Evolutionary conservation across 495 filamentous ascomycete species (phyloP), one percentile per base, ranked within the genome.

Genomic region (Penicillium crystallinum): DNA sequence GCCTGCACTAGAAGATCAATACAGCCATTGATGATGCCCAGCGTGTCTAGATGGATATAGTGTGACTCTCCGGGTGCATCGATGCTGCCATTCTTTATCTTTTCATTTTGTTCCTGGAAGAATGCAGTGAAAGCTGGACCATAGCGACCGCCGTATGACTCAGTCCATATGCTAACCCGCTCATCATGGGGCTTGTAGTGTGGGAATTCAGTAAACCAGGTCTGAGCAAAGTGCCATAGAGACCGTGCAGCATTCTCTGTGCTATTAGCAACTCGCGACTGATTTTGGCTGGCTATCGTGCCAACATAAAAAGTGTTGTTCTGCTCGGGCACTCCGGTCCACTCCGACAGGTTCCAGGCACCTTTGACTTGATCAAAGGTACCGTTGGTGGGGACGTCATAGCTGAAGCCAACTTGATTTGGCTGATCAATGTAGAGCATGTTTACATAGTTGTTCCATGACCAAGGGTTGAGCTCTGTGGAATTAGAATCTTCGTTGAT

Each of bases 1-100:
- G 71, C 77, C 69, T 92, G 87, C 8, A 83, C 76, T n/a, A 82
- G 61, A 42, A 82, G 77, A 65, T 95, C 89, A 42, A 92, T 75
- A 54, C 89, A 91, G 33, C 86, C 88, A 62, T 92, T 91, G 42
- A 89, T 71, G 34, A 80, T 75, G 0, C 73, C 67, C 10, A 80
- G 52, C 0, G 77, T 79, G 44, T 79, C 74, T 9, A 80, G 60
- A 39, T 78, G 68, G 27, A 80, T 77, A 23, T 64, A 64, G 46
- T 69, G 67, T 1, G 65, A 59, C 14, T 66, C 66, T 0, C 56
- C 61, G 0, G 58, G 46, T 11, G 55, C 44, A n/a, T 55, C 47
- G 34, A 73, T 40, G 2, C 56, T 65, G 8, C 67, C 64, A 33
- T 72, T 77, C 54, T 57, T 72, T 55, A 72, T 81, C 67, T 54